Evolutionary conservation across 169 alveolate genomes (phyloP), one percentile per base, ranked within the genome.

Genomic region (Plasmodium billcollinsi): DNA sequence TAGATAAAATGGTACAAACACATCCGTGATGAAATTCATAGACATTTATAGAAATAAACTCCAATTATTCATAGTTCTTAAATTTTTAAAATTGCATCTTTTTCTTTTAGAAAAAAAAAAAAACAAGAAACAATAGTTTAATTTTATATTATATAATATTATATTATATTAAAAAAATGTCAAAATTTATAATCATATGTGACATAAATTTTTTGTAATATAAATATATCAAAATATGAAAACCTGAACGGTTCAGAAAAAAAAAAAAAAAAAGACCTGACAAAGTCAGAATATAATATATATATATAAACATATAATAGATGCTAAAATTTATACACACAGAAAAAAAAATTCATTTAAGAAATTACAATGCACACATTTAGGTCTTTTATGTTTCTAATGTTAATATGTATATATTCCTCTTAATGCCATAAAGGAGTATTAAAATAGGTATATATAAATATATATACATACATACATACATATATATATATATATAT

Each of bases 251-350:
- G 12, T 9, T 61, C 69, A 61, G 69, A 59, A 59, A 59, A 18
- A 11, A 20, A 61, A 61, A 14, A 18, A 9, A 14, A 61, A 61
- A 14, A 61, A 18, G 29, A 20, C 70, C 18, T 18, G 21, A 20
- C 18, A 7, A 20, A 20, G 70, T 18, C 18, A 54, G 20, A 14
- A 54, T 54, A 54, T n/a, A 54, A 54, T 54, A 52, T 12, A 61
- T 21, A 54, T 20, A 3, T 54, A 54, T n/a, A 61, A 58, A 15
- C 0, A 20, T 9, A 21, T 66, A 66, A 33, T 66, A 66, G 74
- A 66, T 66, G 29, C 74, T 24, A 26, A 26, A n/a, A 66, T 9
- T 66, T 24, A 33, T 54, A 66, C 74, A 66, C 74, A 66, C 52
- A 39, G 39, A 29, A 39, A 26, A n/a, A 8, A 4, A 33, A 26